phyloP scores from a whole-genome alignment of 2,329 filamentous ascomycete genomes.

The Fusarium beomiforme region DNA sequence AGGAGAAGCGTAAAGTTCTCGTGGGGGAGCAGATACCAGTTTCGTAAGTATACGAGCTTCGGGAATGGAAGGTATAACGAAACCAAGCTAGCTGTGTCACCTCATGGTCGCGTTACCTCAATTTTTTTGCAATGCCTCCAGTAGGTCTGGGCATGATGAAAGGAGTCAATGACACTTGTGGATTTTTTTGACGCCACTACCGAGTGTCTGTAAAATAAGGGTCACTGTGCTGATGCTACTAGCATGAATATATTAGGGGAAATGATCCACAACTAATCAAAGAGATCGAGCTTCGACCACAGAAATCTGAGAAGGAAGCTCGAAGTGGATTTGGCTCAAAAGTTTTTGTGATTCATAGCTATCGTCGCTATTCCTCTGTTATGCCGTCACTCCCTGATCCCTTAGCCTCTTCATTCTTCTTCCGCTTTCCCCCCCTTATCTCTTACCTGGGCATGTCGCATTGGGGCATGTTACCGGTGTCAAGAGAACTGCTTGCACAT shows the following conservation, averaged over 20 bases:
- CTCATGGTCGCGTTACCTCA: background rate
- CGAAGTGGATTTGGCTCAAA: background rate
- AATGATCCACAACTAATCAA: background rate
- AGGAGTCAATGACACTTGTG: background rate
- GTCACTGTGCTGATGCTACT: background rate
- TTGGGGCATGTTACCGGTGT: background rate
- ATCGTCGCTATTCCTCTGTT: background rate
- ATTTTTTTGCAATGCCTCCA: too few species aligned
- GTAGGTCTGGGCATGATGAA: background rate
- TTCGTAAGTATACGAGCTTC: conserved; percentile 13
- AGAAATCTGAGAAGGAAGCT: background rate
- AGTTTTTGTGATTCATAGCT: background rate
- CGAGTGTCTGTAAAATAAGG: background rate
- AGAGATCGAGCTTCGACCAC: too few species aligned
- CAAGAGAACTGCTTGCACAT: fast-evolving
- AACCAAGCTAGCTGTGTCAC: too few species aligned
- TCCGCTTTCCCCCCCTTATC: too few species aligned
- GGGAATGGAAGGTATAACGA: conserved; percentile 11
- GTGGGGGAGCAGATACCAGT: conserved; percentile 1
- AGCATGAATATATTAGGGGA: background rate
- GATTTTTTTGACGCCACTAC: background rate
- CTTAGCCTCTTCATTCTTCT: background rate
- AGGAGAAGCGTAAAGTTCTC: conserved; percentile 16
- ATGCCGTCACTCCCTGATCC: background rate
- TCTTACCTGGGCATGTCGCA: background rate